A percentile compares a stretch with the other conserved stretches of the same genome.
These are phyloP conservation scores for Phytopythium helicoides DNA, from an alignment of 352 stramenopile genomes.

Conservation along the genomic window DNA sequence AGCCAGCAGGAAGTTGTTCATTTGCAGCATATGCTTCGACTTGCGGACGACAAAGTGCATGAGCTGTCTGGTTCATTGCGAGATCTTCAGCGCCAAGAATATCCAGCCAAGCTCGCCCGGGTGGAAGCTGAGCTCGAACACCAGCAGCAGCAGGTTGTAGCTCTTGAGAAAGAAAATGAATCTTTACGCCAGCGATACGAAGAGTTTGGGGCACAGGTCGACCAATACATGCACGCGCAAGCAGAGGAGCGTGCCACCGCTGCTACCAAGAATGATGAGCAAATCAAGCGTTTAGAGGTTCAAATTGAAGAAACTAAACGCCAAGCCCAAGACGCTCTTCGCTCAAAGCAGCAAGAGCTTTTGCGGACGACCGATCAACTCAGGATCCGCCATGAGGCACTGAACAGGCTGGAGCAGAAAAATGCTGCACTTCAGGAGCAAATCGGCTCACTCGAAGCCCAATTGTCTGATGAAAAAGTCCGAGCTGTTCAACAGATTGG, in stretches of 20 bases:
- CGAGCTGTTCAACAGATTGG: slow-evolving; percentile 28
- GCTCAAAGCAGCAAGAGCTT: slow-evolving; percentile 55
- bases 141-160: slow-evolving; percentile 23
- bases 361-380: slow-evolving; percentile 46
- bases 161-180: slow-evolving; percentile 49
- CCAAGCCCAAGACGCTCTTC: slow-evolving; percentile 40
- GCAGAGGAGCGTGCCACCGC: slow-evolving; percentile 38
- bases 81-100: slow-evolving; percentile 45
- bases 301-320: slow-evolving; percentile 34
- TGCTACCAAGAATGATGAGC: slow-evolving; percentile 28
- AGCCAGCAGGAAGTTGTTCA: slow-evolving; percentile 51
- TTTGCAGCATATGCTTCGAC: slow-evolving; percentile 49
- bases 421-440: slow-evolving; percentile 37
- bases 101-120: slow-evolving; percentile 40
- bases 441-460: slow-evolving; percentile 20
- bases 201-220: slow-evolving; percentile 70
- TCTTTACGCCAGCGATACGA: slow-evolving; percentile 63
- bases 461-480: slow-evolving; percentile 46
- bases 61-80: slow-evolving; percentile 41
- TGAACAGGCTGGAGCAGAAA: slow-evolving; percentile 51
- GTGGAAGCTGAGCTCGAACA: slow-evolving; percentile 50
- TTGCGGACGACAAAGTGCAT: slow-evolving; percentile 41
- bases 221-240: slow-evolving; percentile 76
- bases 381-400: slow-evolving; percentile 54
- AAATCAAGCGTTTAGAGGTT: slow-evolving; percentile 27